phyloP scores from a whole-genome alignment of 2,329 filamentous ascomycete species.

The Aspergillus ruber region DNA sequence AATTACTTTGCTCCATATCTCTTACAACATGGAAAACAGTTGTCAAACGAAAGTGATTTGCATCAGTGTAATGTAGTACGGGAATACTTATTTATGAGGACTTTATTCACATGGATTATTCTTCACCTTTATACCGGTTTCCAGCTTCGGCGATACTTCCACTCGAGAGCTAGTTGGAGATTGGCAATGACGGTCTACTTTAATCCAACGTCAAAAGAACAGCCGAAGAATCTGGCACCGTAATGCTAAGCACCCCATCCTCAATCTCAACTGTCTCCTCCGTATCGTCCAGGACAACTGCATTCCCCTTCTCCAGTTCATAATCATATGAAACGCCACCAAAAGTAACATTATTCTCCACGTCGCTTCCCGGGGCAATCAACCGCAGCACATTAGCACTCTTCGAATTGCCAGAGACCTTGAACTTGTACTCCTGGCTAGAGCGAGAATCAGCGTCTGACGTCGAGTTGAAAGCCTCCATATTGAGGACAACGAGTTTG shows the following conservation, averaged over 20 bases:
- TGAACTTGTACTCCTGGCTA: slow-evolving; percentile 3
- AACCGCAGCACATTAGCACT: neutral
- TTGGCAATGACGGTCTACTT: too few species aligned
- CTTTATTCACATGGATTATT: too few species aligned
- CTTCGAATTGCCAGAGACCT: neutral
- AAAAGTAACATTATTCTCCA: slow-evolving; percentile 6
- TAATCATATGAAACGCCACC: slow-evolving; percentile 12
- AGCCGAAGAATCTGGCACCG: neutral
- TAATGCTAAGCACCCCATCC: neutral
- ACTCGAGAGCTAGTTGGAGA: too few species aligned
- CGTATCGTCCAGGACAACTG: slow-evolving; percentile 4
- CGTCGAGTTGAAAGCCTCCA: slow-evolving; percentile 1
- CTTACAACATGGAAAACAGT: too few species aligned
- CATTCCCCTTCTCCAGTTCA: slow-evolving; percentile 9
- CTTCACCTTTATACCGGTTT: too few species aligned
- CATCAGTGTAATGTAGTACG: too few species aligned
- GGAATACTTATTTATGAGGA: too few species aligned
- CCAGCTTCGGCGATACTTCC: too few species aligned
- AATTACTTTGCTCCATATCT: too few species aligned
- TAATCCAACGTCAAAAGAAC: neutral
- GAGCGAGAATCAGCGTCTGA: slow-evolving; percentile 2
- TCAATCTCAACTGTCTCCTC: neutral
- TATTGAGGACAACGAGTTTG: slow-evolving; percentile 4
- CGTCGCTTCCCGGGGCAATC: slow-evolving; percentile 5
- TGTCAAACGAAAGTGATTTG: too few species aligned